Percentiles rank a stretch among this genome's conserved stretches.
Evolutionary conservation across 495 filamentous ascomycete genomes (phyloP).

Genomic region (Penicillium malachiteum): DNA sequence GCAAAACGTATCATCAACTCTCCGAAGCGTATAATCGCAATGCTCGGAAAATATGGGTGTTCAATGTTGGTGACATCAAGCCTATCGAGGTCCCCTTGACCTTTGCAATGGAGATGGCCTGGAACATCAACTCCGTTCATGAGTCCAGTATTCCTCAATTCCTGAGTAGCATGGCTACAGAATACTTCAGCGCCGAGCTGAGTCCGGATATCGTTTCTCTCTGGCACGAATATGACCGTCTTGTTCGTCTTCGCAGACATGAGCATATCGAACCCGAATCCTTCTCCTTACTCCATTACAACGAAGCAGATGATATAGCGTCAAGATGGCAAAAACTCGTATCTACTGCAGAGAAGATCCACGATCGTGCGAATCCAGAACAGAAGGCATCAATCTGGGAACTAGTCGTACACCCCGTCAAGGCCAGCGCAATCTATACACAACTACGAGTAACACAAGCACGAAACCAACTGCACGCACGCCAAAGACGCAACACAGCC

Average conservation of each 20-base stretch:
- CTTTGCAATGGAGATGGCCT: conserved; percentile 22
- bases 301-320: conserved; percentile 65
- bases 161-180: conserved; percentile 55
- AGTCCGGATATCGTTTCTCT: conserved; percentile 53
- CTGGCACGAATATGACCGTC: conserved; percentile 61
- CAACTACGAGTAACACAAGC: conserved; percentile 61
- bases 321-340: conserved; percentile 61
- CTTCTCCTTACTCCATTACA: conserved; percentile 68
- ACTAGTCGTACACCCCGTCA: conserved; percentile 65
- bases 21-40: conserved; percentile 53
- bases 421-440: conserved; percentile 60
- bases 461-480: conserved; percentile 61
- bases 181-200: conserved; percentile 55
- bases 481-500: conserved; percentile 63
- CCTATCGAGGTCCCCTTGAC: conserved; percentile 18
- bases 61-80: conserved; percentile 70
- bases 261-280: conserved; percentile 63
- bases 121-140: conserved; percentile 15
- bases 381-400: conserved; percentile 60
- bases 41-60: conserved; percentile 70
- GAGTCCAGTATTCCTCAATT: conserved; percentile 53
- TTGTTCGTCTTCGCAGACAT: conserved; percentile 64
- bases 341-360: conserved; percentile 53
- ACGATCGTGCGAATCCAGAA: conserved; percentile 26
- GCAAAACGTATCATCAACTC: conserved; percentile 30